phyloP scores from a whole-genome alignment of 2,329 filamentous ascomycete genomes.

The Alternaria arborescens region DNA sequence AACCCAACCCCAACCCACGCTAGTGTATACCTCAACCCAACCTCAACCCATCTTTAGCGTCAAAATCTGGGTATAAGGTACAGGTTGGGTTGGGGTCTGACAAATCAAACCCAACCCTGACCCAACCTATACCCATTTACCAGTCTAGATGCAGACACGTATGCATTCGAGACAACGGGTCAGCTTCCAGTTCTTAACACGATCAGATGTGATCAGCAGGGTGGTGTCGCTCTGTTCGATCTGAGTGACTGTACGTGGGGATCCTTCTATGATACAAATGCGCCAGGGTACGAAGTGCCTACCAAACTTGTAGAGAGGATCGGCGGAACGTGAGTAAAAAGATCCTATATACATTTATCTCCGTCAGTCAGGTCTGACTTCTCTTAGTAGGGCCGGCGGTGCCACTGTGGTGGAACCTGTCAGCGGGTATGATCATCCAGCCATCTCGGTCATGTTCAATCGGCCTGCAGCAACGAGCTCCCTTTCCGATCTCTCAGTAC shows the following conservation, averaged over 20 bases:
- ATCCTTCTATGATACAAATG: background rate
- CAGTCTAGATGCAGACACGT: too few relatives aligned
- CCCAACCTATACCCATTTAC: too few relatives aligned
- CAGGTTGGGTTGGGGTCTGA: too few relatives aligned
- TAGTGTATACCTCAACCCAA: too few relatives aligned
- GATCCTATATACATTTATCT: fast-evolving
- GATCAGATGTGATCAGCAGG: background rate
- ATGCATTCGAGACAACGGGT: background rate
- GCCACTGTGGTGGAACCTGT: background rate
- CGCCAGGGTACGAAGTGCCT: background rate
- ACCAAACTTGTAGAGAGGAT: background rate
- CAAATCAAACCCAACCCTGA: too few relatives aligned
- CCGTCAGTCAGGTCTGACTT: background rate
- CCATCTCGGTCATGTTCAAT: background rate
- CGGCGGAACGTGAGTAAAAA: background rate
- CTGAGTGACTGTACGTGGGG: background rate
- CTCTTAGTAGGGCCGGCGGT: background rate
- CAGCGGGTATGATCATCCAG: background rate
- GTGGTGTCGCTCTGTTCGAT: background rate
- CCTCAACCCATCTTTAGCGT: too few relatives aligned
- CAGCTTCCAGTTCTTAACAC: background rate
- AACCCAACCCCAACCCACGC: too few relatives aligned
- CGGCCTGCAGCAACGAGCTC: background rate
- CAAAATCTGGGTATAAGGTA: too few relatives aligned
- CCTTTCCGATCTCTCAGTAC: background rate